Percentiles rank a stretch among this genome's conserved stretches.
Conservation (phyloP, 73 alveolate genomes). For the Tetrahymena thermophila region DNA sequence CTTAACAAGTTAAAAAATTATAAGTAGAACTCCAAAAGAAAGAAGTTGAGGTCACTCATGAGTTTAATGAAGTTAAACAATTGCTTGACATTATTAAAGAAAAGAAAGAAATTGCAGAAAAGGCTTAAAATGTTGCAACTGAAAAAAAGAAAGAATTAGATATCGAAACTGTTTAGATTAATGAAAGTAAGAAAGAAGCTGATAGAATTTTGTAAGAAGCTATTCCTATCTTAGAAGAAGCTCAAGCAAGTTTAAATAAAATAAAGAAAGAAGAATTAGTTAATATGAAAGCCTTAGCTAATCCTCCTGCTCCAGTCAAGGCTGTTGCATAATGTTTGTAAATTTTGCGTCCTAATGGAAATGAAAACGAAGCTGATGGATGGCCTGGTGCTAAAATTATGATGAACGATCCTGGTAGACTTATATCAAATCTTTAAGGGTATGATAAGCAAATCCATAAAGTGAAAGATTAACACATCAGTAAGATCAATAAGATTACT, state of each 20-base stretch:
- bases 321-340: slow-evolving; percentile 61
- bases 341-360: slow-evolving; percentile 61
- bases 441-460: slow-evolving; percentile 45
- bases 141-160: slow-evolving; percentile 65
- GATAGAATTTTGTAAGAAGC: slow-evolving; percentile 68
- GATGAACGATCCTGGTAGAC: slow-evolving; percentile 54
- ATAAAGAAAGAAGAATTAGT: slow-evolving; percentile 51
- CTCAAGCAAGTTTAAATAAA: slow-evolving; percentile 46
- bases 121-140: slow-evolving; percentile 60
- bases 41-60: slow-evolving; percentile 69
- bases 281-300: slow-evolving; percentile 50
- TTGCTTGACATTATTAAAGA: slow-evolving; percentile 68
- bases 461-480: slow-evolving; percentile 13
- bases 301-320: slow-evolving; percentile 67
- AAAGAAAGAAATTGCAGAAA: slow-evolving; percentile 63
- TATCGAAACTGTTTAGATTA: slow-evolving; percentile 52
- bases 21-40: slow-evolving; percentile 63
- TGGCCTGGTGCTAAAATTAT: slow-evolving; percentile 70
- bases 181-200: slow-evolving; percentile 67
- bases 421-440: slow-evolving; percentile 42
- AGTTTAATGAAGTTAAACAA: slow-evolving; percentile 62
- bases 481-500: slow-evolving; percentile 16
- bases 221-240: slow-evolving; percentile 70
- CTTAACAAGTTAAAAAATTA: slow-evolving; percentile 81
- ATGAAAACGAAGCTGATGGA: slow-evolving; percentile 56